Percentiles rank a stretch among this genome's conserved stretches.
Conservation (phyloP, 768 basidiomycete genomes). For the Serendipita vermifera region DNA sequence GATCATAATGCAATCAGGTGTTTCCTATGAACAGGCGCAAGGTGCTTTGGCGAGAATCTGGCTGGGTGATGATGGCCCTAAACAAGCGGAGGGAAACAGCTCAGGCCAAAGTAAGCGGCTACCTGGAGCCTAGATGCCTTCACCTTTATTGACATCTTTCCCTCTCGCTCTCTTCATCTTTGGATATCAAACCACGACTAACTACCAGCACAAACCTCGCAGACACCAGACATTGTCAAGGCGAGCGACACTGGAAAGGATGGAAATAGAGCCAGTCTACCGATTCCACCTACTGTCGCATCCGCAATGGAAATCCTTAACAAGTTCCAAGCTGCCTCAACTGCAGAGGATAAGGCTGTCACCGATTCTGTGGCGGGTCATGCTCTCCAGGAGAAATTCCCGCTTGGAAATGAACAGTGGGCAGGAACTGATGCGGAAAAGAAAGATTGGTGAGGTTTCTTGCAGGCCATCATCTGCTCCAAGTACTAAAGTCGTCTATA, state of each 20-base stretch:
- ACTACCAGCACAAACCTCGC: too few species aligned
- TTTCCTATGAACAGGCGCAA: constrained; percentile 75
- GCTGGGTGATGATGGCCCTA: constrained; percentile 30
- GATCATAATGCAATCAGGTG: constrained; percentile 61
- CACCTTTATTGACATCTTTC: too few species aligned
- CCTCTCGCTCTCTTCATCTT: too few species aligned
- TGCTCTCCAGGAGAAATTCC: constrained; percentile 47
- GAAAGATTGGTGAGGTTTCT: constrained; percentile 23
- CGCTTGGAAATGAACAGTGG: constrained; percentile 67
- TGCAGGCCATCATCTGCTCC: neutral
- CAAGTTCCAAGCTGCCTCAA: constrained; percentile 57
- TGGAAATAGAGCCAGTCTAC: too few species aligned
- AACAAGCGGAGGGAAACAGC: too few species aligned
- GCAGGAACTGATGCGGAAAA: constrained; percentile 74
- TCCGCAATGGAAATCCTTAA: constrained; percentile 57
- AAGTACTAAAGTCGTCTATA: constrained; percentile 18
- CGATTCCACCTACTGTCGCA: constrained; percentile 47
- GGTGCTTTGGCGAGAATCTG: constrained; percentile 70
- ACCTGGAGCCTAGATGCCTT: too few species aligned
- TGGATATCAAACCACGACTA: too few species aligned
- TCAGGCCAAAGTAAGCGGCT: too few species aligned
- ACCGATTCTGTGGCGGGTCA: constrained; percentile 74
- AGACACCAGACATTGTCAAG: too few species aligned
- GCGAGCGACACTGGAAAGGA: too few species aligned
- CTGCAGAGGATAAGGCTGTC: constrained; percentile 39